phyloP scores from a whole-genome alignment of 1,139 yeast genomes.

The Dujonia santamariae region DNA sequence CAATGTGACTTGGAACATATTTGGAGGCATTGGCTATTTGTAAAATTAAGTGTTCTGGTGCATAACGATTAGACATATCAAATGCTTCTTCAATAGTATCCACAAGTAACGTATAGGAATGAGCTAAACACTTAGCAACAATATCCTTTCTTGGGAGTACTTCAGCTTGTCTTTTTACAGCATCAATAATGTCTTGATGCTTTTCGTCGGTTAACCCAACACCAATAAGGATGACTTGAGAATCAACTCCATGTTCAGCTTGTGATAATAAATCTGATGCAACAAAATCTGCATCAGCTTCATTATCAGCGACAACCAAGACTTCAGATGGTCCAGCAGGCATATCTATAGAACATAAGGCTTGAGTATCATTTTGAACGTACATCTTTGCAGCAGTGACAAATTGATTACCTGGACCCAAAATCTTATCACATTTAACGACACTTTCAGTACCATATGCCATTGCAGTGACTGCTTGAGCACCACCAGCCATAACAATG shows the following conservation, averaged over 20 bases:
- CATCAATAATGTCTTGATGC: constrained; percentile 68
- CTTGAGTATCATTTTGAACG: constrained; percentile 92
- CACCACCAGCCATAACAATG: constrained; percentile 96
- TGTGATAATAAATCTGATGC: constrained; percentile 94
- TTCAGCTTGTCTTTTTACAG: constrained; percentile 79
- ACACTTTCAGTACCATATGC: constrained; percentile 95
- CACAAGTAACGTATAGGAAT: constrained; percentile 78
- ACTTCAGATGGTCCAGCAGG: constrained; percentile 99
- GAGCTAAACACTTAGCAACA: constrained; percentile 86
- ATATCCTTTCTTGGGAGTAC: constrained; percentile 92
- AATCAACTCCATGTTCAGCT: constrained; percentile 98
- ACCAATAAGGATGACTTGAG: constrained; percentile 91
- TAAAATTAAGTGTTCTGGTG: constrained; percentile 95
- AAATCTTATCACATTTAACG: constrained; percentile 91
- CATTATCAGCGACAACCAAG: constrained; percentile 81
- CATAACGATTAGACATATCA: constrained; percentile 80
- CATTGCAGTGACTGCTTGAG: constrained; percentile 98
- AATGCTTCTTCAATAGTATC: constrained; percentile 73
- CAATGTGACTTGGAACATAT: constrained; percentile 68
- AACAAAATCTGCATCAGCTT: constrained; percentile 91
- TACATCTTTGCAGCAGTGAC: constrained; percentile 99
- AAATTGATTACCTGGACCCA: constrained; percentile 99
- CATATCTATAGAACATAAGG: constrained; percentile 95
- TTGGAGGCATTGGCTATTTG: constrained; percentile 77
- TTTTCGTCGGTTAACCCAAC: constrained; percentile 62